phyloP scores from a whole-genome alignment of 75 land plant species.

The Isoetes taiwanensis region DNA sequence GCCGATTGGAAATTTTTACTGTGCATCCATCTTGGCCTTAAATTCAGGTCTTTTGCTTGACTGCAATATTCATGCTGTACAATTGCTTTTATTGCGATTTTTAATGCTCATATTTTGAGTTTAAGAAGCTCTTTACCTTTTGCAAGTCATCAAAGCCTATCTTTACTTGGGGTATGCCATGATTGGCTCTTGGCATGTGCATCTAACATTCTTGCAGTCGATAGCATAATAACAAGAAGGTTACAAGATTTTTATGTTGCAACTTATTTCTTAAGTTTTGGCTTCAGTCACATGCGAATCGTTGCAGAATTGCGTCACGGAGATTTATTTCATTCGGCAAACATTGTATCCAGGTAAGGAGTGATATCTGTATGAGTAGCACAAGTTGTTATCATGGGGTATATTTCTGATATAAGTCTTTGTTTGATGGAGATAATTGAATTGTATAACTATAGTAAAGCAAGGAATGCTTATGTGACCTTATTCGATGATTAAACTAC shows the following conservation, averaged over 20 bases:
- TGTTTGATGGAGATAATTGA: neutral
- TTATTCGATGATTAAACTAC: neutral
- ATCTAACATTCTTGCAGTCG: neutral
- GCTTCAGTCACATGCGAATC: too few species aligned
- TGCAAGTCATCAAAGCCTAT: neutral
- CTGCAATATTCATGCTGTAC: too few species aligned
- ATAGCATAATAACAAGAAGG: neutral
- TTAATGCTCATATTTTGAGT: neutral
- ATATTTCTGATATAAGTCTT: neutral
- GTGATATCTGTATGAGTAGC: too few species aligned
- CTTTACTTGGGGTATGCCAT: neutral
- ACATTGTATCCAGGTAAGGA: slow-evolving; percentile 91
- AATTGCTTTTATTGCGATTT: neutral
- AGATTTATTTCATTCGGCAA: slow-evolving; percentile 79
- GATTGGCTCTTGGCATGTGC: neutral
- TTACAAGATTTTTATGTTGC: neutral
- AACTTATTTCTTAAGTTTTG: neutral
- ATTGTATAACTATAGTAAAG: too few species aligned
- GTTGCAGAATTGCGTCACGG: slow-evolving; percentile 84
- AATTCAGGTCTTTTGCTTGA: too few species aligned
- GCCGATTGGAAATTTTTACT: neutral
- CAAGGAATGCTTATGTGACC: too few species aligned
- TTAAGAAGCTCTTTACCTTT: neutral
- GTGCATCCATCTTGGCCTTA: too few species aligned
- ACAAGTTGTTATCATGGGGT: too few species aligned